A percentile compares a stretch with the other conserved stretches of the same genome.
phyloP scores from a whole-genome alignment of 148 eudicot genomes.

The Linanthus parryae region DNA sequence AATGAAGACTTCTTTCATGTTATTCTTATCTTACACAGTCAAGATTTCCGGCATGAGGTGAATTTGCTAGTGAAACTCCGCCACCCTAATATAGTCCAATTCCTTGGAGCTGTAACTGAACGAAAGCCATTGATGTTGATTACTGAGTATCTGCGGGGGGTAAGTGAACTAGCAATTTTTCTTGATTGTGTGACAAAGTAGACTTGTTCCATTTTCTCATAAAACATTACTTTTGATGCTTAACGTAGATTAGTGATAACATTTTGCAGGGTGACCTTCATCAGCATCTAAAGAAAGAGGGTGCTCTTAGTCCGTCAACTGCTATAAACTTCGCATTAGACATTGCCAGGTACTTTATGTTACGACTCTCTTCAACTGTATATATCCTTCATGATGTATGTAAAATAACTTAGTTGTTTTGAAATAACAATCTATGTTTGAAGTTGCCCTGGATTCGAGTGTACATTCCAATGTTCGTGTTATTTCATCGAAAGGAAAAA shows the following conservation, averaged over 20 bases:
- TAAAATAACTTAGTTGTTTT: no score
- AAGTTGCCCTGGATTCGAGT: no score
- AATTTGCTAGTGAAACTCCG: conserved; percentile 96
- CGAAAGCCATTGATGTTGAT: conserved; percentile 94
- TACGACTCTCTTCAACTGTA: not conserved
- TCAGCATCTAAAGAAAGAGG: conserved; percentile 85
- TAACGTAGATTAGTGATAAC: no score
- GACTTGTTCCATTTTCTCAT: not conserved
- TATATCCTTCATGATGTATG: no score
- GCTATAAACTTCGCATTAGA: conserved; percentile 89
- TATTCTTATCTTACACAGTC: conserved; percentile 39
- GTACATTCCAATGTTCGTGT: no score
- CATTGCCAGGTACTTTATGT: conserved; percentile 72
- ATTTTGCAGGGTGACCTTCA: conserved; percentile 96
- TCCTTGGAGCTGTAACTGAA: conserved; percentile 98
- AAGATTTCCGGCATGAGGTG: conserved; percentile 99
- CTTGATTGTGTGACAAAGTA: not conserved
- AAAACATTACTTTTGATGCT: no score
- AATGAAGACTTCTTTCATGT: not conserved
- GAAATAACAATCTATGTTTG: no score
- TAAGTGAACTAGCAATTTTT: conserved; percentile 14
- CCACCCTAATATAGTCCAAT: conserved; percentile 97
- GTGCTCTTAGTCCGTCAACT: conserved; percentile 75
- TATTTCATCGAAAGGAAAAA: no score
- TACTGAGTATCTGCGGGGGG: conserved; percentile 94